Conservation (phyloP, 305 asterid species). For the Plantago rigida region DNA sequence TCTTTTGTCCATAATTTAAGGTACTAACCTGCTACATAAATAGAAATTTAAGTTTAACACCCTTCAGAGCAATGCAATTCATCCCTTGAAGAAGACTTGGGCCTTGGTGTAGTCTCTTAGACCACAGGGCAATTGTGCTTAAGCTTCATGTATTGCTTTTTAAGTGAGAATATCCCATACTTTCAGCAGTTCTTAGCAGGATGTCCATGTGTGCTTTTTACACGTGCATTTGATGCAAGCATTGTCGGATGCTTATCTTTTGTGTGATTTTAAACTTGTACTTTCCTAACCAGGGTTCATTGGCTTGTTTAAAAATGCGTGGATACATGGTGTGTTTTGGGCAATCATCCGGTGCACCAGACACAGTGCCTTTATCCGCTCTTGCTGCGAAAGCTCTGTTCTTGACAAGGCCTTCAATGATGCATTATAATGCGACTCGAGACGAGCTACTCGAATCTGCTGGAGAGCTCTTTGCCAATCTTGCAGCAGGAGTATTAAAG, state of each 20-base stretch:
- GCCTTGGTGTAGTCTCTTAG: too few species aligned
- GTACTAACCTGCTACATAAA: too few species aligned
- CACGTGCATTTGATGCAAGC: too few species aligned
- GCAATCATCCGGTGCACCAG: slow-evolving; percentile 73
- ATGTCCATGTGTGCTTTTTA: too few species aligned
- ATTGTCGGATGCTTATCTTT: background rate
- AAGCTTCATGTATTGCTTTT: too few species aligned
- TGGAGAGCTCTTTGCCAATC: slow-evolving; percentile 55
- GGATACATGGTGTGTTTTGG: slow-evolving; percentile 86
- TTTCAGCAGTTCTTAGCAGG: too few species aligned
- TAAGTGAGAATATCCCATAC: too few species aligned
- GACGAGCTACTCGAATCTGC: slow-evolving; percentile 64
- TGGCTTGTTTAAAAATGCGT: slow-evolving; percentile 63
- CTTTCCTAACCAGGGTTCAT: slow-evolving; percentile 51
- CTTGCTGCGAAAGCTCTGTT: slow-evolving; percentile 59
- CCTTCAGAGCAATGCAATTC: too few species aligned
- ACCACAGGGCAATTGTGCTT: too few species aligned
- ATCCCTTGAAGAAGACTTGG: too few species aligned
- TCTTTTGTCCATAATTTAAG: too few species aligned
- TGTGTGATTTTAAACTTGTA: background rate
- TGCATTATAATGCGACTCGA: slow-evolving; percentile 47
- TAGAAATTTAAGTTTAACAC: too few species aligned
- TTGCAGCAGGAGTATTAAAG: slow-evolving; percentile 46
- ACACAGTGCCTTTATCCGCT: slow-evolving; percentile 50
- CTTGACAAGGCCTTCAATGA: slow-evolving; percentile 71